phyloP scores from a whole-genome alignment of 345 rosid species.

The Eutrema yunnanense region DNA sequence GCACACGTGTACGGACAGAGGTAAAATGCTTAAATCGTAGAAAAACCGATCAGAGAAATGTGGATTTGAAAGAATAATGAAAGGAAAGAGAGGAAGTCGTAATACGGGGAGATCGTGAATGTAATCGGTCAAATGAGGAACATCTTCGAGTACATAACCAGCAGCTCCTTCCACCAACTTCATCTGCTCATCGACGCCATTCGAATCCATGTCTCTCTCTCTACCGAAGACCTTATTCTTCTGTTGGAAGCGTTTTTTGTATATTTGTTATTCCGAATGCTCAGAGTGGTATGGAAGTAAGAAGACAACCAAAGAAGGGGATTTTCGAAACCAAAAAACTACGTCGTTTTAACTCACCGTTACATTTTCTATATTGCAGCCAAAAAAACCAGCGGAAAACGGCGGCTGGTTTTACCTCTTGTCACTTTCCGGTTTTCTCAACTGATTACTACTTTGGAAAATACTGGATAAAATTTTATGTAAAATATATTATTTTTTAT shows the following conservation, averaged over 20 bases:
- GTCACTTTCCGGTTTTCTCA: slow-evolving; percentile 10
- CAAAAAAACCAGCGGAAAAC: slow-evolving; percentile 11
- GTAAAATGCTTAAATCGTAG: background rate
- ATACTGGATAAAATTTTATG: too few species aligned
- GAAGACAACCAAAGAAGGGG: background rate
- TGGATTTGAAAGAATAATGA: background rate
- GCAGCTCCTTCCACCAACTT: slow-evolving; percentile 43
- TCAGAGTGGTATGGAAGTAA: slow-evolving; percentile 4
- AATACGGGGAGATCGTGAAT: slow-evolving; percentile 58
- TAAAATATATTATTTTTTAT: too few species aligned
- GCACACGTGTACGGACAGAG: slow-evolving; percentile 14
- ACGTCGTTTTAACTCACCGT: background rate
- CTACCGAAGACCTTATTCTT: slow-evolving; percentile 5
- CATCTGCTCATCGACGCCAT: slow-evolving; percentile 18
- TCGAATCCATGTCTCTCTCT: slow-evolving; percentile 20
- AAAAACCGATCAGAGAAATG: background rate
- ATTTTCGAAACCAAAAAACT: background rate
- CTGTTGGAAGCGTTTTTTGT: slow-evolving; percentile 5
- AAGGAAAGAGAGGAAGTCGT: background rate
- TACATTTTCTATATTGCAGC: background rate
- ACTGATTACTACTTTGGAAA: background rate
- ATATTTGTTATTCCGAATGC: background rate
- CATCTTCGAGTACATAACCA: slow-evolving; percentile 75
- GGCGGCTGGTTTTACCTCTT: slow-evolving; percentile 27
- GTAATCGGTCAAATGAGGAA: slow-evolving; percentile 75